phyloP scores from a whole-genome alignment of 768 basidiomycete genomes.

The Leucocoprinus leucothites region DNA sequence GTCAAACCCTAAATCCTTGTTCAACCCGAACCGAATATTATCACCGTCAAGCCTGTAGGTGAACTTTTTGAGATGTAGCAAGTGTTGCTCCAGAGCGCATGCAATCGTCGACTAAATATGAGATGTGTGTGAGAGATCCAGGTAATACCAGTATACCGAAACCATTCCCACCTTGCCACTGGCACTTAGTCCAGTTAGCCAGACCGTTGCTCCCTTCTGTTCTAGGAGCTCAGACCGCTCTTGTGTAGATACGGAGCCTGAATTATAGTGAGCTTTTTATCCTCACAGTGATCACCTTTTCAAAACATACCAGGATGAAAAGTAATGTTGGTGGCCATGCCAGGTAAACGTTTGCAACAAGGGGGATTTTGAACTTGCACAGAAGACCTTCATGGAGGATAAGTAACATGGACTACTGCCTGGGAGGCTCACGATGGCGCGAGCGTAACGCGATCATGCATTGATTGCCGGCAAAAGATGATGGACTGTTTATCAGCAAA shows the following conservation, averaged over 20 bases:
- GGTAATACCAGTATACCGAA: background rate
- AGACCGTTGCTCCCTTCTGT: constrained; percentile 89
- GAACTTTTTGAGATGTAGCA: constrained; percentile 83
- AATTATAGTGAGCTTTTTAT: background rate
- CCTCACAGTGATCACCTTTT: background rate
- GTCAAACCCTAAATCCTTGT: constrained; percentile 94
- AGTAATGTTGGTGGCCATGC: constrained; percentile 55
- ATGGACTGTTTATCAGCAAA: too few relatives aligned
- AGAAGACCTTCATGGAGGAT: background rate
- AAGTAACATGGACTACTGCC: background rate
- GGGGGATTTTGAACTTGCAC: background rate
- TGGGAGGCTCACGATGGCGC: constrained; percentile 18
- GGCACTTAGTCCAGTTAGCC: constrained; percentile 95
- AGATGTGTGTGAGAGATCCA: background rate
- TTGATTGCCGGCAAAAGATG: constrained; percentile 10
- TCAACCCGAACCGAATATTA: constrained; percentile 92
- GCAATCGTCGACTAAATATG: constrained; percentile 84
- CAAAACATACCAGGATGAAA: constrained; percentile 59
- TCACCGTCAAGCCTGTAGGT: constrained; percentile 95
- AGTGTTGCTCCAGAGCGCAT: constrained; percentile 93
- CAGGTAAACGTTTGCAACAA: background rate
- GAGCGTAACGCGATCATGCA: constrained; percentile 23
- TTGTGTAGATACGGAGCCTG: constrained; percentile 66
- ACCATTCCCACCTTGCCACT: constrained; percentile 76
- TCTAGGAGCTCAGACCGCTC: constrained; percentile 69